Base-by-base conservation (phyloP, 306 rosid species). In the Echinosophora koreensis region DNA sequence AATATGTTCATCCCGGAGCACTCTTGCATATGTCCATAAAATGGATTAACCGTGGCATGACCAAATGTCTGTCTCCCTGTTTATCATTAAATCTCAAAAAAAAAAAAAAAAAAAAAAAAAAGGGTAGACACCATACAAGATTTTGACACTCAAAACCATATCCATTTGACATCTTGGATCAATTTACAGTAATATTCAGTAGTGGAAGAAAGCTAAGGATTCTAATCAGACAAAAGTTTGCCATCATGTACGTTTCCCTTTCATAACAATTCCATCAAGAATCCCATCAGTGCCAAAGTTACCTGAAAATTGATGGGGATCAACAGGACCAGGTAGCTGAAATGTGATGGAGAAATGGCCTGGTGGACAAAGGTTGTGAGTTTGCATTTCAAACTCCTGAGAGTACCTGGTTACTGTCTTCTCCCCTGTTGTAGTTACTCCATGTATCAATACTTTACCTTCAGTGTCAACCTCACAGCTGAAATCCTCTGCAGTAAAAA, bases 321-420 rank as follows among this genome's bases (percentile, higher is more conserved):
- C 88, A 76, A 94, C 96, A 1, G 94, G 92, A 54, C 98, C 96
- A 4, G 97, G 94, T 59, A 91, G 87, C 90, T 82, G 88, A 86
- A 94, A 87, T 5, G 93, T 22, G 80, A 89, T 55, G 8, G 97
- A 85, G 83, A 91, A 90, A 74, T 89, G 80, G 10, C 97, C 97
- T 1, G 96, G 92, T 4, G 91, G 94, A 67, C 96, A 87, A 28
- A 91, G 93, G 77, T 91, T 94, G 7, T 73, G 90, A 5, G 91
- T 83, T 63, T 86, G 90, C 97, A 94, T 91, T 81, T 89, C 85
- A 87, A 94, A 94, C 73, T 84, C 85, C 56, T 88, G 90, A 12
- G 92, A 88, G 78, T 86, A 75, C 82, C 86, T 91, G 82, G 86
- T 77, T 2, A 91, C 89, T 6, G 71, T 77, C 55, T 84, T 82